Evolutionary conservation across 2,329 filamentous ascomycete species (phyloP), one percentile per base, ranked within the genome.

Genomic region (Ophiostoma angusticollis): DNA sequence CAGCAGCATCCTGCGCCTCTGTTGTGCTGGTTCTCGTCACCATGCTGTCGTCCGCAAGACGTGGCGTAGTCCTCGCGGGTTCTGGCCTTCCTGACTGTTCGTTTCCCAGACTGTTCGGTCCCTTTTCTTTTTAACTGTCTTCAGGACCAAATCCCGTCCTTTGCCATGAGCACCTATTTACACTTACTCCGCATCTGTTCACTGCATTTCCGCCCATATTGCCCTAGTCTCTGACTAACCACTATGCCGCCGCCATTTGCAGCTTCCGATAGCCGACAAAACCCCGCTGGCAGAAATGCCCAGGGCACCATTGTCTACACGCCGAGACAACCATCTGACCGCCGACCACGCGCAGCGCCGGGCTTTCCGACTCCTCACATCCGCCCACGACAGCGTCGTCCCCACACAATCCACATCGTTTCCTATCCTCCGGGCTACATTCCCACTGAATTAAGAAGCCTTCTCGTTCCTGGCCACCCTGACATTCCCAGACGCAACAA

Each of bases 371-470:
- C 48, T 34, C 61, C 56, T 40, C 58, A 63, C 47, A 72, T 69
- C 51, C 63, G 65, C 50, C 62, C 61, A 41, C 64, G 69, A 47
- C 63, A 56, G 42, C 63, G 67, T 47, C 60, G 69, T 50, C 69
- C 68, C 31, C 68, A 72, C 48, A 70, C 68, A 30, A 73, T 74
- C 44, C 67, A 70, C 52, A 72, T 74, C 43, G 61, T 60, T 42
- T 64, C 62, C 41, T 70, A 65, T 45, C 63, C 55, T 31, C 41
- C 62, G 44, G 54, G 65, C 21, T 63, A 58, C 33, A 49, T 62
- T 4, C 61, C 60, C 3, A 52, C 53, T 42, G 61, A 64, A 31
- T 49, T 61, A 12, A 48, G 64, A 38, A 55, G 28, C 17, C 9
- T 27, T n/a, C 27, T 40, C 5, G 32, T 11, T 5, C 39, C 42